A percentile compares a stretch with the other conserved stretches of the same genome.
These are phyloP conservation scores for Phytophthora chlamydospora DNA, from an alignment of 352 stramenopile species.

Conservation along the genomic window DNA sequence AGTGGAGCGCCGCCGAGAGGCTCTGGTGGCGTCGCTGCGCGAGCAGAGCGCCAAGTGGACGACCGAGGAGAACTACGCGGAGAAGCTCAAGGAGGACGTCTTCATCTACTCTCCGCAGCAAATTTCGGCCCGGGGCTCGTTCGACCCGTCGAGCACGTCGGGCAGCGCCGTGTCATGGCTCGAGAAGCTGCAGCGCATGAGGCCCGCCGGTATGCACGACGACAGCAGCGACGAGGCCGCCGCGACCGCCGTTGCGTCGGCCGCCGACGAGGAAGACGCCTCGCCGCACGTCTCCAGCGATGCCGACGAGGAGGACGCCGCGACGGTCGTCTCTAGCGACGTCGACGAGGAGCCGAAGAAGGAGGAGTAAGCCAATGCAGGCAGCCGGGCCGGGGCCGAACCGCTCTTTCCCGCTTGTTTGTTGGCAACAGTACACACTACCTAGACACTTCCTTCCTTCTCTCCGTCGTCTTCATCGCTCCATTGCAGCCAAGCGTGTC, in stretches of 20 bases:
- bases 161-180: slow-evolving; percentile 85
- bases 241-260: slow-evolving; percentile 31
- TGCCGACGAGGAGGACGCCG: slow-evolving; percentile 11
- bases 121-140: slow-evolving; percentile 65
- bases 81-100: slow-evolving; percentile 86
- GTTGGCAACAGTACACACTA: slow-evolving; percentile 33
- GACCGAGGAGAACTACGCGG: slow-evolving; percentile 67
- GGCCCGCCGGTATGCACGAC: slow-evolving; percentile 60
- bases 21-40: slow-evolving; percentile 63
- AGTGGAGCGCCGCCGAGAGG: slow-evolving; percentile 70
- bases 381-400: not conserved
- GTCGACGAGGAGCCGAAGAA: slow-evolving; percentile 26
- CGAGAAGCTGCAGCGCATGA: slow-evolving; percentile 90
- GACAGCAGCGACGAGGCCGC: slow-evolving; percentile 38
- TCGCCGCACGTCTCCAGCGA: slow-evolving; percentile 6
- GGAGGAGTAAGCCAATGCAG: slow-evolving; percentile 30
- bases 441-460: slow-evolving; percentile 21
- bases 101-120: slow-evolving; percentile 87
- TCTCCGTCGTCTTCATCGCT: not conserved
- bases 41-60: slow-evolving; percentile 78
- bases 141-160: slow-evolving; percentile 69
- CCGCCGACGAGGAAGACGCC: slow-evolving; percentile 28
- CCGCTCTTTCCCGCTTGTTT: not conserved
- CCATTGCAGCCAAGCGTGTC: not conserved
- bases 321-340: slow-evolving; percentile 15